Evolutionary conservation across 2,329 filamentous ascomycete genomes (phyloP), one percentile per base, ranked within the genome.

Genomic region (Cyphellophora europaea): DNA sequence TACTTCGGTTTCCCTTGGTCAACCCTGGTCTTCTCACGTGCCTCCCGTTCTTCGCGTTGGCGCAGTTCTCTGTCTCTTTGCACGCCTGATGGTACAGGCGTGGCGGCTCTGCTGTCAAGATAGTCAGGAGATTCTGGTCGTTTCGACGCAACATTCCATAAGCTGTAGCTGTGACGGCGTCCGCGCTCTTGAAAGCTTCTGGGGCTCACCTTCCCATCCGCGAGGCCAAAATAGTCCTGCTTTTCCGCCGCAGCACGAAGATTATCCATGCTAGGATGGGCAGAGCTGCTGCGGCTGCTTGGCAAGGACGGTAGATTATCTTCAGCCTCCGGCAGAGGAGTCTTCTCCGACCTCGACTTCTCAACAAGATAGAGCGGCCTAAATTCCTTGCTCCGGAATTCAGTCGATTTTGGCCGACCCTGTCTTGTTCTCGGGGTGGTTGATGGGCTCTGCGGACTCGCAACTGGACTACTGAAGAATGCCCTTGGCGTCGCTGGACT

Each of bases 291-390:
- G 45, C 62, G 59, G 50, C 68, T 72, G 5, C 65, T 65, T 25
- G 69, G 69, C 8, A 72, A 54, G n/a, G 65, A 65, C 19, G 69
- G 68, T 30, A 65, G 54, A 4, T 58, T 49, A 33, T 65, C 63
- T 16, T 64, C 58, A 11, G 44, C 42, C 25, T 62, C 54, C 11
- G 50, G 53, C 43, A 55, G 60, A 11, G 40, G 50, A 12, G 54
- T 51, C 48, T 69, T 67, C 12, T 44, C 51, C 6, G 53, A 43
- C 13, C 62, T 59, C 45, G 69, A 73, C 18, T 67, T 77, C 55
- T 93, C 83, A 5, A 93, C 74, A 14, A 94, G 76, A 57, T 83
- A 89, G 6, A 95, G 63, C 0, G 88, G 88, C 47, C 82, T 79
- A 50, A 88, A 79, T 52, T 91, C 85, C 36, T 72, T 72, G 12